These are phyloP conservation scores for Seminavis robusta DNA, from an alignment of 108 stramenopile species.

Conservation along the genomic window DNA sequence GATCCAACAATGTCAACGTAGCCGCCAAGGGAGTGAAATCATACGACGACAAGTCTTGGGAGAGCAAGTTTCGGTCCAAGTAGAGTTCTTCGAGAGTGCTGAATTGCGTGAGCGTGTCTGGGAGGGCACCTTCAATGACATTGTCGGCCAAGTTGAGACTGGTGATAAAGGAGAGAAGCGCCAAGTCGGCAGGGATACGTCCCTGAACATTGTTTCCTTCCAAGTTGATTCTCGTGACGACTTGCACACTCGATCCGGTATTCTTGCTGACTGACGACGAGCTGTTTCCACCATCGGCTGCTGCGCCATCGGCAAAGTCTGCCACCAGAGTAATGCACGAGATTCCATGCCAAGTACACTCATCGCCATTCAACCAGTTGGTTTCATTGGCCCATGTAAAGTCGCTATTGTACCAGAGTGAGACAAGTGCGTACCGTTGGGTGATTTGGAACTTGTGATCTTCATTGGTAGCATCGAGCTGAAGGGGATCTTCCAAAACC, in stretches of 20 bases:
- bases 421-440: slow-evolving; percentile 13
- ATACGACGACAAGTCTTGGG: too few species aligned
- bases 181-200: neutral
- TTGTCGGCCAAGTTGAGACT: neutral
- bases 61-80: slow-evolving; percentile 12
- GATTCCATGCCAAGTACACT: slow-evolving; percentile 28
- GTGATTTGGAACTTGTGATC: slow-evolving; percentile 13
- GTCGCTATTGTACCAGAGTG: slow-evolving; percentile 8
- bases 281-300: neutral
- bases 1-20: too few species aligned
- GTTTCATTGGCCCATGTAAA: slow-evolving; percentile 12
- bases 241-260: neutral
- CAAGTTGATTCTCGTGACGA: slow-evolving; percentile 9
- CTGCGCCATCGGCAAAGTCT: too few species aligned
- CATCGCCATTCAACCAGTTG: slow-evolving; percentile 16
- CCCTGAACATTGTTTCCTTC: slow-evolving; percentile 13
- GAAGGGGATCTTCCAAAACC: slow-evolving; percentile 4
- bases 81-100: neutral
- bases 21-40: too few species aligned
- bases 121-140: neutral
- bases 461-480: slow-evolving; percentile 10
- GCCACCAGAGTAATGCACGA: too few species aligned
- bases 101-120: neutral
- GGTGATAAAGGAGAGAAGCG: neutral
- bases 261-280: too few species aligned